Percentiles rank a stretch among this genome's conserved stretches.
phyloP scores from a whole-genome alignment of 1,139 yeast species.

The Kurtzmaniella quercitrusa region DNA sequence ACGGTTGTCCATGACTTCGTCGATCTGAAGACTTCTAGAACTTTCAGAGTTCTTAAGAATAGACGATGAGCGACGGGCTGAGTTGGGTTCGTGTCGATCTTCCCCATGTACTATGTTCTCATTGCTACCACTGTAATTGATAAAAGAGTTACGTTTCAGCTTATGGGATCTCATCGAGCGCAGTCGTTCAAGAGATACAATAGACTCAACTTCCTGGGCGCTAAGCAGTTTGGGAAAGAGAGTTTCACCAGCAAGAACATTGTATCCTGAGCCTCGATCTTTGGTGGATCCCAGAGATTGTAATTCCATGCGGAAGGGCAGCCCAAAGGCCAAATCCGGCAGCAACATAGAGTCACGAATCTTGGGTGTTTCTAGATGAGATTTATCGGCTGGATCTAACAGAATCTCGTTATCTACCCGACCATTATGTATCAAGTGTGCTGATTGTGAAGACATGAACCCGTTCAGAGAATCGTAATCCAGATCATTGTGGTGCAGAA shows the following conservation, averaged over 20 bases:
- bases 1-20: constrained; percentile 8
- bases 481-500: constrained; percentile 10
- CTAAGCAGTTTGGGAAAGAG: constrained; percentile 68
- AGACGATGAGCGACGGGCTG: constrained; percentile 38
- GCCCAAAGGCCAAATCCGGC: constrained; percentile 21
- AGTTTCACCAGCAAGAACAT: constrained; percentile 51
- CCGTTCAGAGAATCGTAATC: constrained; percentile 23
- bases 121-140: constrained; percentile 46
- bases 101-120: constrained; percentile 37
- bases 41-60: constrained; percentile 40
- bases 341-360: neutral
- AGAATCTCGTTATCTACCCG: constrained; percentile 30
- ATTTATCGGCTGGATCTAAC: constrained; percentile 8
- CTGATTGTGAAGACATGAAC: constrained; percentile 20
- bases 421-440: constrained; percentile 19
- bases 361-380: neutral
- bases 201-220: constrained; percentile 67
- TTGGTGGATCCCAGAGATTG: neutral
- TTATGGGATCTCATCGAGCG: constrained; percentile 53
- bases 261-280: constrained; percentile 3
- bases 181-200: constrained; percentile 67
- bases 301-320: constrained; percentile 30
- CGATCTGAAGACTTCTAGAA: constrained; percentile 5
- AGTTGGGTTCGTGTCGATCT: constrained; percentile 15
- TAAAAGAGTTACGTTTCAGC: constrained; percentile 37